Percentiles rank a stretch among this genome's conserved stretches.
These are phyloP conservation scores for Phialemoniopsis sp. DNA, from an alignment of 2,329 filamentous ascomycete genomes.

Conservation along the genomic window DNA sequence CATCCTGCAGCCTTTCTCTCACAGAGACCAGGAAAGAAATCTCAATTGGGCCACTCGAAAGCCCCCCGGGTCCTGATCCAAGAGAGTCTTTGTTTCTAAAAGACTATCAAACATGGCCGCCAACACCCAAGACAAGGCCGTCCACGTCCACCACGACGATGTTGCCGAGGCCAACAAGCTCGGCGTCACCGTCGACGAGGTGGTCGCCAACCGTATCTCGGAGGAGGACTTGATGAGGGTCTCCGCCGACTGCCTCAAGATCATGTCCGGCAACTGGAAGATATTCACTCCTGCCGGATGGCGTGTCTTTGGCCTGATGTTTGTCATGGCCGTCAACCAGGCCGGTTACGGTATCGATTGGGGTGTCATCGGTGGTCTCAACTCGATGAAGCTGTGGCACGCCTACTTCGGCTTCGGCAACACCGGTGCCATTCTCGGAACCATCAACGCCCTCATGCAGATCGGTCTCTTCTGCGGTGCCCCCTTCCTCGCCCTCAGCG, in stretches of 20 bases:
- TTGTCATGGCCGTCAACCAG: conserved; percentile 41
- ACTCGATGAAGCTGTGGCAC: conserved; percentile 36
- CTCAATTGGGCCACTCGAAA: too few species aligned
- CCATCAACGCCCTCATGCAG: conserved; percentile 42
- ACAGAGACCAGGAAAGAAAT: too few species aligned
- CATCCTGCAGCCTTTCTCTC: too few species aligned
- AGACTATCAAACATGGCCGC: conserved; percentile 5
- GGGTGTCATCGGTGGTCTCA: conserved; percentile 43
- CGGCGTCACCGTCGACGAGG: conserved; percentile 34
- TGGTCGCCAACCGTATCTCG: conserved; percentile 36
- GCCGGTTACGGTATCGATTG: conserved; percentile 44
- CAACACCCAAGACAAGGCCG: conserved; percentile 9
- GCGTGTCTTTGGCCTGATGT: conserved; percentile 34
- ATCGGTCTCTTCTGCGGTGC: conserved; percentile 41
- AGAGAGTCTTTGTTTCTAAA: neutral
- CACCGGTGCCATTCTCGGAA: conserved; percentile 31
- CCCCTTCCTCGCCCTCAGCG: conserved; percentile 43
- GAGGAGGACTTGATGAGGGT: conserved; percentile 38
- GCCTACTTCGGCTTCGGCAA: conserved; percentile 35
- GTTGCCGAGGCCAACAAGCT: conserved; percentile 22
- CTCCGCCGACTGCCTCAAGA: conserved; percentile 31
- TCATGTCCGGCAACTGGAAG: conserved; percentile 23
- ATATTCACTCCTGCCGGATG: conserved; percentile 23
- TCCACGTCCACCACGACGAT: conserved; percentile 15
- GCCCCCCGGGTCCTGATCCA: neutral